These are phyloP conservation scores for Madurella fahalii DNA, from an alignment of 2,329 filamentous ascomycete genomes.

Conservation along the genomic window DNA sequence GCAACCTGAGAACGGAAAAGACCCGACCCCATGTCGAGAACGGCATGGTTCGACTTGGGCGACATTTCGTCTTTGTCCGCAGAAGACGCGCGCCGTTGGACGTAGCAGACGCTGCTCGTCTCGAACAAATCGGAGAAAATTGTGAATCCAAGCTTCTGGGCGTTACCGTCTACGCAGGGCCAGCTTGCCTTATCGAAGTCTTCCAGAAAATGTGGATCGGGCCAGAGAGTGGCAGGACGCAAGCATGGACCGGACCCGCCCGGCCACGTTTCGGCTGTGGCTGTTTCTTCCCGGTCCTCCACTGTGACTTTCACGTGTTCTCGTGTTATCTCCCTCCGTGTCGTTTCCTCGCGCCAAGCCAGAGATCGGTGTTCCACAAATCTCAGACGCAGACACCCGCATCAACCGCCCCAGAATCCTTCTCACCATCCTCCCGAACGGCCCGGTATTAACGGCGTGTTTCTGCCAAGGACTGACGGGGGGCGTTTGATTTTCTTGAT, in stretches of 20 bases:
- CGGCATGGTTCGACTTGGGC: not conserved
- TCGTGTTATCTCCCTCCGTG: too few species aligned
- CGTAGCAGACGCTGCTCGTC: not conserved
- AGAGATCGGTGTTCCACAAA: too few species aligned
- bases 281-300: slow-evolving; percentile 1
- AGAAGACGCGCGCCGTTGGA: not conserved
- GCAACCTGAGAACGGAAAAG: too few species aligned
- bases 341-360: too few species aligned
- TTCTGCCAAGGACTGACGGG: too few species aligned
- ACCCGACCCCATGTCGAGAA: too few species aligned
- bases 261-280: slow-evolving; percentile 12
- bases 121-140: slow-evolving; percentile 23
- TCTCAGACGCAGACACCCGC: too few species aligned
- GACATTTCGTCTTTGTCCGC: not conserved
- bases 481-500: too few species aligned
- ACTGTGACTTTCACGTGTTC: too few species aligned
- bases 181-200: slow-evolving; percentile 1
- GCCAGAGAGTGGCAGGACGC: slow-evolving; percentile 1
- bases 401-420: too few species aligned
- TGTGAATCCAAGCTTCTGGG: slow-evolving; percentile 5
- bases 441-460: too few species aligned
- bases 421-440: too few species aligned
- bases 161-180: not conserved
- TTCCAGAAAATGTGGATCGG: slow-evolving; percentile 7
- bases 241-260: not conserved